Base-by-base conservation (phyloP, 495 filamentous ascomycete species). In the Penicillium coffeae region DNA sequence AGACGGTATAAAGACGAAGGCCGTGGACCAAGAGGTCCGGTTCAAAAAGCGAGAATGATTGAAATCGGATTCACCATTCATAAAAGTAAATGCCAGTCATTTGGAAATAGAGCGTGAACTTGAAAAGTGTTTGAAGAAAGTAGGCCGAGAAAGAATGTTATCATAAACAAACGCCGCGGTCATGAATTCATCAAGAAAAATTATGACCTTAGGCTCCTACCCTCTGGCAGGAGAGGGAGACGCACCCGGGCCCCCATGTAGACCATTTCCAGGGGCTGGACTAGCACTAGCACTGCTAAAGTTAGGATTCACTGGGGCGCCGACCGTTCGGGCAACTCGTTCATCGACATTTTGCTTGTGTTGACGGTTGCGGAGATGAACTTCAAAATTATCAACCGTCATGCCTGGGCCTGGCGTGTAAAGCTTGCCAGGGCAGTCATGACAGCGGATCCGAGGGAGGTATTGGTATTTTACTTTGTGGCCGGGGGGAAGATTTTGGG, bases 351-450 rank as follows among this genome's bases (percentile, higher is more conserved):
- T 80, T 58, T 88, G 80, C 59, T 85, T 82, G 71, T 96, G 93
- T 16, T 76, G 65, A 32, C 82, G 69, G 66, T 94, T 93, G 56
- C 80, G 85, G n/a, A 95, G 71, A 69, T 96, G 90, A 5, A 92
- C 83, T 68, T 92, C 85, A 47, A 96, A 96, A 59, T 93, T 90
- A n/a, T 84, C 83, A 9, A 90, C 85, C 0, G 90, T 89, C 59
- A 77, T 83, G 18, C 82, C 88, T 0, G 92, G 91, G 0, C 88
- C 87, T 1, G 89, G 86, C 0, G 87, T 95, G 63, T 98, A 98
- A 22, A 95, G 70, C 63, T 96, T 96, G 27, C 90, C 89, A 2
- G 92, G 88, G 67, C 93, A 96, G 61, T 96, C 93, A 35, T 82
- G 79, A 59, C 93, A 98, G 27, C 85, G 78, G 45, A 96, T 95